Evolutionary conservation across 2,329 filamentous ascomycete genomes (phyloP).

Genomic region (Escovopsis weberi): DNA sequence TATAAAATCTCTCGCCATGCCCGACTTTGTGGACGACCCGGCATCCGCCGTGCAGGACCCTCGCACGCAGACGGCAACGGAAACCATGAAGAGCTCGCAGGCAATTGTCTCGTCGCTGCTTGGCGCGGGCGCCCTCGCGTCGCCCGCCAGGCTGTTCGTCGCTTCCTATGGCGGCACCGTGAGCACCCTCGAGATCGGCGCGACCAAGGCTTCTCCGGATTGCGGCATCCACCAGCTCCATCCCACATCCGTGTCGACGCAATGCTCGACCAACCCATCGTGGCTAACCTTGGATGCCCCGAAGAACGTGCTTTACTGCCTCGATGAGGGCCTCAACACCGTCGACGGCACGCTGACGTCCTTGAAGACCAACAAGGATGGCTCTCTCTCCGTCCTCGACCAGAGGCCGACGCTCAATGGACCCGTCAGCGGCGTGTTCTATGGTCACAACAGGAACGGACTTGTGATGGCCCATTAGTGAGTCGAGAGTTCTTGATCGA

Average conservation of each 20-base stretch:
- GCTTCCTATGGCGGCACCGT: slow-evolving; percentile 34
- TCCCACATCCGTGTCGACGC: slow-evolving; percentile 25
- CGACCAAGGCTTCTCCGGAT: slow-evolving; percentile 7
- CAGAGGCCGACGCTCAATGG: slow-evolving; percentile 21
- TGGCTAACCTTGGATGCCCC: slow-evolving; percentile 44
- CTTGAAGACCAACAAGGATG: slow-evolving; percentile 23
- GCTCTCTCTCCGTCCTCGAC: slow-evolving; percentile 24
- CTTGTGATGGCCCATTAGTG: slow-evolving; percentile 33
- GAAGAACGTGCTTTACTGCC: slow-evolving; percentile 39
- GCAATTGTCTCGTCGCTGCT: slow-evolving; percentile 7
- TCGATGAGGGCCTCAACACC: slow-evolving; percentile 39
- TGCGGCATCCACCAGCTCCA: slow-evolving; percentile 21
- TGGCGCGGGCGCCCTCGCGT: slow-evolving; percentile 13
- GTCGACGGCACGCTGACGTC: slow-evolving; percentile 34
- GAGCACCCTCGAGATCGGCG: slow-evolving; percentile 30
- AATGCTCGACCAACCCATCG: slow-evolving; percentile 39
- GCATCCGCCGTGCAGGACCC: no score
- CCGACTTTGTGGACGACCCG: not conserved
- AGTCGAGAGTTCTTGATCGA: slow-evolving; percentile 7
- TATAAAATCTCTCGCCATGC: not conserved
- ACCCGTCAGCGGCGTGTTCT: slow-evolving; percentile 29
- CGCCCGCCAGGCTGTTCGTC: slow-evolving; percentile 29
- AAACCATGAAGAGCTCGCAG: not conserved
- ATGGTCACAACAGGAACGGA: slow-evolving; percentile 25
- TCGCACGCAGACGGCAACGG: no score